phyloP scores from a whole-genome alignment of 495 filamentous ascomycete genomes.

The Aspergillus biplanus region DNA sequence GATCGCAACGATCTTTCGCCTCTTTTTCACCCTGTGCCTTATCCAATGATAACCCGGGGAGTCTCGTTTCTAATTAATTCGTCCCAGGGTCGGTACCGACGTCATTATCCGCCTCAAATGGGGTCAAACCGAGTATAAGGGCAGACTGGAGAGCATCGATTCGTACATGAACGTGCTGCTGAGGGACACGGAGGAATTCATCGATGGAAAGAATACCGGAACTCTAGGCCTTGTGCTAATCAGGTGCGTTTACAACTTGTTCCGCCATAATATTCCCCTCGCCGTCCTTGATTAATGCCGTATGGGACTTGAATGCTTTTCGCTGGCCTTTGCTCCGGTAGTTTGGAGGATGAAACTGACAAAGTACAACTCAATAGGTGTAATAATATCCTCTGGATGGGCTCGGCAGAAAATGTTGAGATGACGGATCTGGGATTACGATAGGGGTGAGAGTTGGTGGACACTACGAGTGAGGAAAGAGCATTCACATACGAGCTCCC shows the following conservation, averaged over 20 bases:
- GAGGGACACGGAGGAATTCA: conserved; percentile 84
- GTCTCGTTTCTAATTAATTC: conserved; percentile 6
- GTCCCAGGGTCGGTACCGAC: conserved; percentile 77
- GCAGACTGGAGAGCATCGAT: conserved; percentile 87
- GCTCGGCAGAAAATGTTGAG: conserved; percentile 61
- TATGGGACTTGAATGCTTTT: not conserved
- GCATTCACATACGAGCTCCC: conserved; percentile 13
- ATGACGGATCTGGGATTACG: conserved; percentile 56
- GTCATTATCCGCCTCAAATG: conserved; percentile 94
- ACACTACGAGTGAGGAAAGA: conserved; percentile 17
- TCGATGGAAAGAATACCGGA: conserved; percentile 84
- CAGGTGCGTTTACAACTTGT: conserved; percentile 55
- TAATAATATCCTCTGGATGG: conserved; percentile 97
- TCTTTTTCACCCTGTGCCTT: not conserved
- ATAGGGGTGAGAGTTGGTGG: conserved; percentile 28
- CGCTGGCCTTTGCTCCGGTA: not conserved
- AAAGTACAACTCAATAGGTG: conserved; percentile 53
- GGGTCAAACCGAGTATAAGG: conserved; percentile 96
- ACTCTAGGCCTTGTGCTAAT: conserved; percentile 89
- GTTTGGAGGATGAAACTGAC: not conserved
- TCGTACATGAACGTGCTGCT: conserved; percentile 99
- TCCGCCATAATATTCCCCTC: not conserved
- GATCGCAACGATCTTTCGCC: not conserved
- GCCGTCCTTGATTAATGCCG: not conserved
- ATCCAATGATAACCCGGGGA: not conserved